Conservation (phyloP, 352 stramenopile species). For the Phytophthora uliginosa region DNA sequence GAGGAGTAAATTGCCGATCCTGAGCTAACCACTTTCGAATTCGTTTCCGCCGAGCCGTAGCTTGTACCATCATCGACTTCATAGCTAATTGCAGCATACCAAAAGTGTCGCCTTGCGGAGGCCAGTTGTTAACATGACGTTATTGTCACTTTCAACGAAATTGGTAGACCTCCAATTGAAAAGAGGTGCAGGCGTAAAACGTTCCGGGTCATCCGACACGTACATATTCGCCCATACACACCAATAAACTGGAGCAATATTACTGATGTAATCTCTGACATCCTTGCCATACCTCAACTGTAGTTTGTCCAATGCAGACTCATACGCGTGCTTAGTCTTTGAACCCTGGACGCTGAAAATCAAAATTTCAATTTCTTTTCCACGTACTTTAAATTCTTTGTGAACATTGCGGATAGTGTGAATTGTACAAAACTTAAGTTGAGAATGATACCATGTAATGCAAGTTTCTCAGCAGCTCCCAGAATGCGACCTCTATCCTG, state of each 20-base stretch:
- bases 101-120: neutral
- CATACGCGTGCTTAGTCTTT: neutral
- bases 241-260: neutral
- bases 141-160: neutral
- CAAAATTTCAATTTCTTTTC: neutral
- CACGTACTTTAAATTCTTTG: no score
- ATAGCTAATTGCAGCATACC: neutral
- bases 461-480: no score
- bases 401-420: neutral
- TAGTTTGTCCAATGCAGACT: neutral
- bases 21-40: no score
- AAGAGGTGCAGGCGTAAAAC: neutral
- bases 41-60: neutral
- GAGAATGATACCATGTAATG: no score
- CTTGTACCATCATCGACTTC: neutral
- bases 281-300: neutral
- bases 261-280: neutral
- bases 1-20: no score
- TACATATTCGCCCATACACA: neutral
- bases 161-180: neutral
- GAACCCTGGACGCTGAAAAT: neutral
- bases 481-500: no score
- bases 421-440: neutral
- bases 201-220: neutral
- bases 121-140: no score